Base-by-base conservation (phyloP, 2,329 filamentous ascomycete species). In the Aspergillus intermedius region DNA sequence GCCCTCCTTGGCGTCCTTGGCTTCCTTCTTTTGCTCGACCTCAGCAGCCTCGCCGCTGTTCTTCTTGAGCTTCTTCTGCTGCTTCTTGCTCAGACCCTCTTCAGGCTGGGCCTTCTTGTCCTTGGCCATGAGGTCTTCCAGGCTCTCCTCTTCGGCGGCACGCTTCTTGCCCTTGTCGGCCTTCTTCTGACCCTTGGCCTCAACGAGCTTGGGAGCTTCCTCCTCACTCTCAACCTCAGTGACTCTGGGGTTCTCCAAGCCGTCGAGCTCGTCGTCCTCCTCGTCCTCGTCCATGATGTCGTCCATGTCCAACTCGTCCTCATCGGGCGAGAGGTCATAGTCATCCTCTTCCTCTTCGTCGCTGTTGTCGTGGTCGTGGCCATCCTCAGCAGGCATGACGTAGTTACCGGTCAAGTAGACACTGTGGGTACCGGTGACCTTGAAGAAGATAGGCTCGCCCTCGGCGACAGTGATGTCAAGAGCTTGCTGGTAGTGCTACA, bases 31-130 rank as follows among this genome's bases (percentile, higher is more conserved):
- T 58, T 79, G 74, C 58, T 79, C 74, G 56, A 67, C 67, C 45
- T 78, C 73, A 51, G 86, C 82, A 51, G 93, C 84, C 68, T 96
- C 87, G 59, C 91, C 93, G 69, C 95, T 88, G 79, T 97, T 97
- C 80, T 95, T 96, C 86, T 98, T 97, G 63, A 87, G 81, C 72
- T 96, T 96, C 85, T 97, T 97, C 68, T 87, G 83, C 73, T 97
- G 88, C 78, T 95, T 96, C 81, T 96, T 96, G 80, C 84, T 91
- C 55, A 90, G 79, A 77, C 91, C 91, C 59, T 78, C 68, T 60
- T 90, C 86, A 42, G 71, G 62, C 56, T 74, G 73, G n/a, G 67
- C 72, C 65, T 83, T 77, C 58, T 73, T 67, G 51, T 77, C 79
- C 74, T 93, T 91, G 70, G 84, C 80, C 64, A 96, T 94, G 70